Conservation (phyloP, 2,329 filamentous ascomycete genomes). For the Thyridium curvatum region DNA sequence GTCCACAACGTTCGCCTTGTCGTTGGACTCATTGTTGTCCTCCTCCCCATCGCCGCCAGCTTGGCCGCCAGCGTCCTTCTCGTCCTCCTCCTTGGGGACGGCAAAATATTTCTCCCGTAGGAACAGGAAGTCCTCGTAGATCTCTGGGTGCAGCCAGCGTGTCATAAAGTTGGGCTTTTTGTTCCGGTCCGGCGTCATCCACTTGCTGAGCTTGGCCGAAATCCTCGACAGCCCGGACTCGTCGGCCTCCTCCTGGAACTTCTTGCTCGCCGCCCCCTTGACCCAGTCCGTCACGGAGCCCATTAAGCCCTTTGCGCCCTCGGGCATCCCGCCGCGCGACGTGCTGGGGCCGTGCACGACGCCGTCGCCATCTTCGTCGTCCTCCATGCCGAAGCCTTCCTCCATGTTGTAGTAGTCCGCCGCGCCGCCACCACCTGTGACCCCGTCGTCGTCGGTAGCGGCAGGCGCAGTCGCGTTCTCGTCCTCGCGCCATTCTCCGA, state of each 20-base stretch:
- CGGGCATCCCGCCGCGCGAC: slow-evolving; percentile 15
- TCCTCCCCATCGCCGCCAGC: too few relatives aligned
- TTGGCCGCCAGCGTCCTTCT: not conserved
- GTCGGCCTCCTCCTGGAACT: slow-evolving; percentile 10
- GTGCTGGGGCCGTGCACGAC: slow-evolving; percentile 12
- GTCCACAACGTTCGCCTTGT: slow-evolving; percentile 2
- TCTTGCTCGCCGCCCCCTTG: slow-evolving; percentile 11
- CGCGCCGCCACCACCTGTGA: slow-evolving; percentile 13
- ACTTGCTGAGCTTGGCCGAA: slow-evolving; percentile 16
- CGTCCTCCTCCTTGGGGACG: slow-evolving; percentile 31
- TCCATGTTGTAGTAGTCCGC: slow-evolving; percentile 23
- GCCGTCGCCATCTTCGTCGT: slow-evolving; percentile 33
- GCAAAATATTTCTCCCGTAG: slow-evolving; percentile 39
- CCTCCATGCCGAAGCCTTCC: slow-evolving; percentile 23
- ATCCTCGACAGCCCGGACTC: slow-evolving; percentile 10
- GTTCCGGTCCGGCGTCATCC: slow-evolving; percentile 18
- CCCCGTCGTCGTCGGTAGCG: slow-evolving; percentile 1
- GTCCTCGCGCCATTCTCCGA: slow-evolving; percentile 6
- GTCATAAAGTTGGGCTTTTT: slow-evolving; percentile 41
- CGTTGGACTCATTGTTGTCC: too few relatives aligned
- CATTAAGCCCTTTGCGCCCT: slow-evolving; percentile 18
- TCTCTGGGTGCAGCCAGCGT: slow-evolving; percentile 51
- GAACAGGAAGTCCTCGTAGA: slow-evolving; percentile 53
- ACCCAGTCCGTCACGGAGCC: slow-evolving; percentile 14
- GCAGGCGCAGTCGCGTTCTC: not conserved